Evolutionary conservation across 345 rosid species (phyloP).

Genomic region (Boechera retrofracta): DNA sequence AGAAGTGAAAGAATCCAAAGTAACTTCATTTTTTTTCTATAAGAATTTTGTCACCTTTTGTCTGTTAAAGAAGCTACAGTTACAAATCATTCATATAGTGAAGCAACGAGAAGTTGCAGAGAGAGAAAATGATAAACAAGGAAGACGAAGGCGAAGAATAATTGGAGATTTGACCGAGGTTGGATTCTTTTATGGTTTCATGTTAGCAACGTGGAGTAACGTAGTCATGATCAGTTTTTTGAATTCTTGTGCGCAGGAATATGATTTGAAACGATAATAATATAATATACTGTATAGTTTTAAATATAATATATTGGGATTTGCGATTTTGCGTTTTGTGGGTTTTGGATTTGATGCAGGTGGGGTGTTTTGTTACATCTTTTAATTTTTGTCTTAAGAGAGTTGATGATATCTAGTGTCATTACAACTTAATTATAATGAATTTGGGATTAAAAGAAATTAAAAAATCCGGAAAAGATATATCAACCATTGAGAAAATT

Average conservation of each 20-base stretch:
- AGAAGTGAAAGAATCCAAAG: slow-evolving; percentile 20
- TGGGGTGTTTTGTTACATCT: neutral
- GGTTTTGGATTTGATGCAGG: slow-evolving; percentile 3
- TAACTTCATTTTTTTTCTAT: slow-evolving; percentile 11
- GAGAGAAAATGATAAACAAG: slow-evolving; percentile 3
- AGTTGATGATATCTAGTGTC: slow-evolving; percentile 11
- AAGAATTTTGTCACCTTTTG: neutral
- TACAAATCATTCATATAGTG: slow-evolving; percentile 1
- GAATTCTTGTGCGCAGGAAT: slow-evolving; percentile 27
- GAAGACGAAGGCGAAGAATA: slow-evolving; percentile 30
- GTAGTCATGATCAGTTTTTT: slow-evolving; percentile 32
- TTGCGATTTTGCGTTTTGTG: neutral
- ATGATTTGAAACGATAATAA: slow-evolving; percentile 28
- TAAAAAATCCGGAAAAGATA: too few relatives aligned
- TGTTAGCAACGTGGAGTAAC: slow-evolving; percentile 40
- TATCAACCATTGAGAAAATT: too few relatives aligned
- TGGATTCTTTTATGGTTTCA: slow-evolving; percentile 23
- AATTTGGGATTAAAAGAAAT: too few relatives aligned
- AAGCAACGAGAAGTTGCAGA: slow-evolving; percentile 45
- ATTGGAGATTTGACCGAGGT: slow-evolving; percentile 26
- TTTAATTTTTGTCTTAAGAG: neutral
- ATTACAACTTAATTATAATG: neutral
- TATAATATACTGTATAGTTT: neutral
- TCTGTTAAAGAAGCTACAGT: neutral
- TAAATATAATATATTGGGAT: slow-evolving; percentile 17